Evolutionary conservation across 169 alveolate species (phyloP).

Genomic region (Eimeria zaria): DNA sequence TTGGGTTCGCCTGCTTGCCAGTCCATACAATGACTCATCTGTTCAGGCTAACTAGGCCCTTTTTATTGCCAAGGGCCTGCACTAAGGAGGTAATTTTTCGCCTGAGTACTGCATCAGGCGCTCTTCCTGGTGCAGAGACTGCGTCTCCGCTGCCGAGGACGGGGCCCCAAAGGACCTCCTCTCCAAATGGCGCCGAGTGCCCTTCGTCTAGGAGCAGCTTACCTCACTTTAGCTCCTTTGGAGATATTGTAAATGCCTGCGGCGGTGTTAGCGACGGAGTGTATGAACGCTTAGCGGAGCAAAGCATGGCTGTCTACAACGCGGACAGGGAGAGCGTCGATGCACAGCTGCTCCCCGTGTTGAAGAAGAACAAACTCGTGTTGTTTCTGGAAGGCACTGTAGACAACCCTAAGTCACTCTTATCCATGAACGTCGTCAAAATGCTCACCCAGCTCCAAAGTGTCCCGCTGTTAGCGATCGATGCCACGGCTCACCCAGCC

Average conservation of each 20-base stretch:
- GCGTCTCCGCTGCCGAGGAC: not conserved
- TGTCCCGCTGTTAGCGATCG: slow-evolving; percentile 77
- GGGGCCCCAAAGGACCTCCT: not conserved
- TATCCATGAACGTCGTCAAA: slow-evolving; percentile 78
- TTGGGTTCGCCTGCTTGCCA: not conserved
- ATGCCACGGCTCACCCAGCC: slow-evolving; percentile 81
- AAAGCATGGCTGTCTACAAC: slow-evolving; percentile 36
- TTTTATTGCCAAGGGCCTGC: slow-evolving; percentile 25
- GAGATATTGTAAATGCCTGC: not conserved
- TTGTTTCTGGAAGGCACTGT: slow-evolving; percentile 82
- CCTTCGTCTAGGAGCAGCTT: not conserved
- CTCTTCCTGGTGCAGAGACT: not conserved
- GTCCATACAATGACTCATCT: slow-evolving; percentile 12
- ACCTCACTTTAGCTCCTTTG: not conserved
- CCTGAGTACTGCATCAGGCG: not conserved
- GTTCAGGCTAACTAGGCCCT: slow-evolving; percentile 14
- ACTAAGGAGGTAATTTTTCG: not conserved
- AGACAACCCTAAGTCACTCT: slow-evolving; percentile 56
- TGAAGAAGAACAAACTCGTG: slow-evolving; percentile 76
- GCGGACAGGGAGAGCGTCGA: slow-evolving; percentile 50
- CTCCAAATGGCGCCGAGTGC: not conserved
- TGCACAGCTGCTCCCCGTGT: slow-evolving; percentile 59
- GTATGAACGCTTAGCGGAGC: slow-evolving; percentile 32
- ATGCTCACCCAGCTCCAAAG: slow-evolving; percentile 83
- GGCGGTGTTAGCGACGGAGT: slow-evolving; percentile 11